Evolutionary conservation across 345 rosid genomes (phyloP).

Genomic region (Citrus sp.): DNA sequence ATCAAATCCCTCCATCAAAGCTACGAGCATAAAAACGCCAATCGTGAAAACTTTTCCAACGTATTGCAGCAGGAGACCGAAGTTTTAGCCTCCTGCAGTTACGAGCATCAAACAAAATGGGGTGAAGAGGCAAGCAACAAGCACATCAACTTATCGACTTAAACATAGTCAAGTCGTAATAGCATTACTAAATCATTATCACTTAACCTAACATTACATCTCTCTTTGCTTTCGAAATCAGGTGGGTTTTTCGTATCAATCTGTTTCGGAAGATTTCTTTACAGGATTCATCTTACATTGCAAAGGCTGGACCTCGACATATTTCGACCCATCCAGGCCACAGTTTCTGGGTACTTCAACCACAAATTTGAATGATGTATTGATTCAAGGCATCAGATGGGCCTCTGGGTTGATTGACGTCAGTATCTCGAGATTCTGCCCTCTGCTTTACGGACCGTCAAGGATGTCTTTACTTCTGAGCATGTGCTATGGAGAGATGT

Average conservation of each 20-base stretch:
- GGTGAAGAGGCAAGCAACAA: constrained; percentile 32
- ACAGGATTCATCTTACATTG: constrained; percentile 37
- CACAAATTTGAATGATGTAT: constrained; percentile 25
- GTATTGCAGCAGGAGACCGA: constrained; percentile 17
- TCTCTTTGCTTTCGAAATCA: not conserved
- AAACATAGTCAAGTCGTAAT: not conserved
- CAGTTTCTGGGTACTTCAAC: constrained; percentile 30
- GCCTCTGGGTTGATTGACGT: constrained; percentile 24
- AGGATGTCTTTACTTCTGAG: constrained; percentile 30
- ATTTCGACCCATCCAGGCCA: constrained; percentile 29
- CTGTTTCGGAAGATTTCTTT: constrained; percentile 43
- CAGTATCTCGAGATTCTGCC: constrained; percentile 33
- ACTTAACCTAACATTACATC: not conserved
- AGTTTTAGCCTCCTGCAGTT: constrained; percentile 28
- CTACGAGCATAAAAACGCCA: not conserved
- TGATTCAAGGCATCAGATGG: constrained; percentile 45
- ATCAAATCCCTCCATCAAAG: constrained; percentile 15
- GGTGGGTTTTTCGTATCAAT: constrained; percentile 39
- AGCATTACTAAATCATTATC: not conserved
- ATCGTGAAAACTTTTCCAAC: constrained; percentile 1
- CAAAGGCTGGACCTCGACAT: constrained; percentile 40
- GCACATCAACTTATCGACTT: not conserved
- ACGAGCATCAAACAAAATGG: constrained; percentile 37
- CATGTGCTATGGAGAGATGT: constrained; percentile 27
- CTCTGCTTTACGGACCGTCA: constrained; percentile 33